Base-by-base conservation (phyloP, 164 flowering plant genomes). In the Euptelea pleiosperma region DNA sequence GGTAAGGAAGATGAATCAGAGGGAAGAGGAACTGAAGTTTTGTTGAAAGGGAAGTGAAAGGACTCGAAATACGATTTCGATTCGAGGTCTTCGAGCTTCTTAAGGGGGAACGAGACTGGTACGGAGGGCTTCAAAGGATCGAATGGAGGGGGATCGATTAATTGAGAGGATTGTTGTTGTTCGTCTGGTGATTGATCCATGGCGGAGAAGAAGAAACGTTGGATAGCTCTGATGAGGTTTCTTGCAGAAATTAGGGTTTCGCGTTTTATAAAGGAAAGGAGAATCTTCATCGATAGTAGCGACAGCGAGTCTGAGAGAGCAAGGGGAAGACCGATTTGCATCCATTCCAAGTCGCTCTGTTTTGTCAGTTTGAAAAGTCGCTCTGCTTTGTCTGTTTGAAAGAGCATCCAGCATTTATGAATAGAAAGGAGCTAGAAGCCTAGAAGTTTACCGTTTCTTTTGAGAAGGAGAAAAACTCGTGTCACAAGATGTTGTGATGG, bases 31-130 rank as follows among this genome's bases (percentile, higher is more conserved):
- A 80, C 86, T 8, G 78, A 65, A n/a, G 89, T 54, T 29, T 24
- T 69, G 66, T 92, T 92, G 63, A 87, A 92, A 3, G 87, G 84
- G 72, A 43, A 89, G 69, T 89, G 98, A 71, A 92, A 92, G 3
- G 98, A 89, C 2, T 77, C 50, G 72, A 85, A 92, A 60, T 87
- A 92, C 26, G 84, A 61, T n/a, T 87, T 71, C 1, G 87, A 77
- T 25, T 70, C 74, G 16, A 89, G 76, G 28, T 87, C 89, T 21
- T 82, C 72, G 1, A 92, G 87, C 10, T 80, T 82, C 24, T 70
- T 74, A 63, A 92, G 64, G 2, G 95, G 98, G 65, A 70, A 92
- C 25, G 98, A 82, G 46, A 92, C 54, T 0, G 98, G 98, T 21
- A 28, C 10, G 0, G 87, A 62, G 3, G 98, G 98, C 54, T 63